Base-by-base conservation (phyloP, 2,329 filamentous ascomycete species). In the Metarhizium robertsii region DNA sequence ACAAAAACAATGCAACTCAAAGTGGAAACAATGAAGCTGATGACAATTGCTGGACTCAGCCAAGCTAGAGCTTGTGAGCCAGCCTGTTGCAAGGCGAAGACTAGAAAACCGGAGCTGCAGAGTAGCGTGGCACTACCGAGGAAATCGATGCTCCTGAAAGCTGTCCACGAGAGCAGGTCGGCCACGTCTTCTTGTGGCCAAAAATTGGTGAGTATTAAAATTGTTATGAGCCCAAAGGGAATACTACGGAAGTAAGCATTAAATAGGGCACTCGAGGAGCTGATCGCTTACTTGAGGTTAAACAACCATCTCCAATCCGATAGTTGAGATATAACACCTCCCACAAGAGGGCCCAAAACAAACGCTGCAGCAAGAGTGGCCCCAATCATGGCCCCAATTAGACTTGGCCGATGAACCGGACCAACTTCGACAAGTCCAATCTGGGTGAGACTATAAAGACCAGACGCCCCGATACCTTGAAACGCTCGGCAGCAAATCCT, bases 401-500 rank as follows among this genome's bases (percentile, higher is more conserved):
- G 63, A 53, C 77, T 76, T 3, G 79, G 79, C 7, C 73, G 75
- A 59, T 79, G 69, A 3, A 71, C 72, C 13, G 79, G 80, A 0
- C 79, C 78, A 52, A 84, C 72, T 58, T 84, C 80, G 32, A 82
- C 73, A 1, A 84, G 71, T 13, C 76, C 75, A 53, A 83, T 79
- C 55, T 84, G 79, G 1, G 79, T 77, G 46, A 85, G 66, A 59
- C 79, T 83, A 65, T 84, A 86, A 29, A 85, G 68, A 0, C 82
- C 82, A 8, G 83, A 81, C 2, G 79, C 83, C 0, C 83, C 82
- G 47, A 84, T 74, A 4, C 81, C 81, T 56, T 84, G 81, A 14
- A 84, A 76, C 1, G 79, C 78, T 20, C 81, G 77, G 56, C 75
- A 84, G 14, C 80, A 62, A 50, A 85, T 84, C 1, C 81, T 84